Percentiles rank a stretch among this genome's conserved stretches.
Conservation (phyloP, 2,329 filamentous ascomycete genomes). For the Aplosporella prunicola region DNA sequence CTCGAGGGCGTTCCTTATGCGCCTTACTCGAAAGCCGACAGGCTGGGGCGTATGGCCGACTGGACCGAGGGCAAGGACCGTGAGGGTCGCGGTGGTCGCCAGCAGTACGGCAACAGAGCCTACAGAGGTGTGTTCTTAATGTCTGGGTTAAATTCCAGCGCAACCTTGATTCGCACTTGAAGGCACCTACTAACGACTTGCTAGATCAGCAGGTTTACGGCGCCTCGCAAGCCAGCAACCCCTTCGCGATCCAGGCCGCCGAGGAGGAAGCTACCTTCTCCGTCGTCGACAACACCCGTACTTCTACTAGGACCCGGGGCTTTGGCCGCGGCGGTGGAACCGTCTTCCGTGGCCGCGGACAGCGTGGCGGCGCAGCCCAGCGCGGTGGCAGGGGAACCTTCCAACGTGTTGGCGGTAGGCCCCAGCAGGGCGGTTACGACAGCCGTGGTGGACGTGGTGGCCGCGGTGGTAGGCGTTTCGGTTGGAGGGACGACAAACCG, state of each 20-base stretch:
- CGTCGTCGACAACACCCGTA: constrained; percentile 89
- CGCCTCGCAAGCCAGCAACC: constrained; percentile 65
- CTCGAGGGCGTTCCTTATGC: constrained; percentile 94
- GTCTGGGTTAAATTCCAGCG: background rate
- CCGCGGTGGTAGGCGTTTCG: constrained; percentile 75
- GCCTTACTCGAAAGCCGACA: constrained; percentile 97
- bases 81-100: constrained; percentile 64
- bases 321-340: constrained; percentile 81
- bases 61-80: constrained; percentile 88
- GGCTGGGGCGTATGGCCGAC: constrained; percentile 97
- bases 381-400: constrained; percentile 63
- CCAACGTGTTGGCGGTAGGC: constrained; percentile 59
- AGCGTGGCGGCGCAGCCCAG: constrained; percentile 67
- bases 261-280: constrained; percentile 98
- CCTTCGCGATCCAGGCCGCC: constrained; percentile 80
- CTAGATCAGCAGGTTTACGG: constrained; percentile 95
- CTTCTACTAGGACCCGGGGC: constrained; percentile 68
- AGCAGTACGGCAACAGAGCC: constrained; percentile 77
- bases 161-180: background rate
- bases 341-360: constrained; percentile 69
- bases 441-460: constrained; percentile 59
- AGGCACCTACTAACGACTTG: constrained; percentile 7
- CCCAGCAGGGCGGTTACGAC: constrained; percentile 62
- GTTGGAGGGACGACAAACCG: constrained; percentile 99
- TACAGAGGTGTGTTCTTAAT: constrained; percentile 62